These are phyloP conservation scores for Rubia peregrina DNA, from an alignment of 305 asterid genomes.

Conservation along the genomic window DNA sequence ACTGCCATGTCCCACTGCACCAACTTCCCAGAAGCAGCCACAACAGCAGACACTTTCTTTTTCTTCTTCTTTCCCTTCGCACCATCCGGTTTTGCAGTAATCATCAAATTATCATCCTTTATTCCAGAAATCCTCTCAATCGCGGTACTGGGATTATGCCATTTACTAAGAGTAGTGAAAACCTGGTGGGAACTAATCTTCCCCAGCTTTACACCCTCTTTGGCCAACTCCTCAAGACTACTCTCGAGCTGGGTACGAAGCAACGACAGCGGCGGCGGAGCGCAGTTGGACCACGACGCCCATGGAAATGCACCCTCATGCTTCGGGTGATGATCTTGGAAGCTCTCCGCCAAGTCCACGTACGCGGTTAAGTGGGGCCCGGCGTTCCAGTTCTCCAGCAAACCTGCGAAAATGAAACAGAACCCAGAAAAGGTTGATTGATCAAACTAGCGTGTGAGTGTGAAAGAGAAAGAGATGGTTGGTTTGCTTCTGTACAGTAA, in stretches of 20 bases:
- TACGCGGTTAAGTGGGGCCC: constrained; percentile 86
- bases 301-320: constrained; percentile 84
- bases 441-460: not conserved
- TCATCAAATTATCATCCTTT: constrained; percentile 19
- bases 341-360: constrained; percentile 77
- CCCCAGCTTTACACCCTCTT: constrained; percentile 63
- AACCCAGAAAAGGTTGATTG: not conserved
- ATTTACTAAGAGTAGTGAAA: constrained; percentile 63
- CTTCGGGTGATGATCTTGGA: constrained; percentile 73
- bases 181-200: constrained; percentile 76
- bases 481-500: constrained; percentile 24
- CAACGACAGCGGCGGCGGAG: constrained; percentile 43
- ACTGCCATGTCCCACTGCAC: constrained; percentile 82
- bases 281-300: constrained; percentile 69
- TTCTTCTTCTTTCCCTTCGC: constrained; percentile 21
- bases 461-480: not conserved
- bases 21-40: constrained; percentile 13
- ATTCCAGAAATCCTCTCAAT: constrained; percentile 46
- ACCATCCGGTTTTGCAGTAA: constrained; percentile 25
- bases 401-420: constrained; percentile 40
- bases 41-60: constrained; percentile 16
- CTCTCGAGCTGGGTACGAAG: constrained; percentile 57
- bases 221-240: constrained; percentile 67
- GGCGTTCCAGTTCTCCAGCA: constrained; percentile 71
- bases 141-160: constrained; percentile 76